Conservation (phyloP, 805 yeast genomes). For the Lachancea sp. region DNA sequence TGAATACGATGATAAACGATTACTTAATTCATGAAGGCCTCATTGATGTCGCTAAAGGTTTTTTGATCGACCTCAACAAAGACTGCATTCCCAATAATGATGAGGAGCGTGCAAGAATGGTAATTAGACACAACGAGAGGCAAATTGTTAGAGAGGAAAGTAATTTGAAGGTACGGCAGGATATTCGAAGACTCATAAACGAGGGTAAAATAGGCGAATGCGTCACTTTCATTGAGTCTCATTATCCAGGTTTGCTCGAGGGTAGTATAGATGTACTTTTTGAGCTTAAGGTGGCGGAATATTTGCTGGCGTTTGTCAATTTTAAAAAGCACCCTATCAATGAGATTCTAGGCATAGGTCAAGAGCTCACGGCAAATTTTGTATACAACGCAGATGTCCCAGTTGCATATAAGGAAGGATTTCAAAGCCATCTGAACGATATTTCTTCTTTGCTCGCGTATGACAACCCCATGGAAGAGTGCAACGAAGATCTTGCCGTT, state of each 20-base stretch:
- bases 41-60: slow-evolving; percentile 46
- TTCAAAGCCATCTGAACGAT: slow-evolving; percentile 37
- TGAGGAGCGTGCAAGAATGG: slow-evolving; percentile 17
- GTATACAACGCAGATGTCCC: slow-evolving; percentile 16
- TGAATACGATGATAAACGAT: slow-evolving; percentile 30
- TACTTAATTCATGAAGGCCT: slow-evolving; percentile 58
- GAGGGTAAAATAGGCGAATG: slow-evolving; percentile 43
- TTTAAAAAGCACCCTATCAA: slow-evolving; percentile 14
- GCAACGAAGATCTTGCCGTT: slow-evolving; percentile 23
- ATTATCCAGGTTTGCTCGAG: slow-evolving; percentile 24
- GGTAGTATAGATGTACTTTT: slow-evolving; percentile 22
- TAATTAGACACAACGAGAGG: slow-evolving; percentile 27
- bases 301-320: slow-evolving; percentile 17
- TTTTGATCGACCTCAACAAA: slow-evolving; percentile 39
- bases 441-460: slow-evolving; percentile 49
- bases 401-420: slow-evolving; percentile 25
- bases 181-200: slow-evolving; percentile 38
- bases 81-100: slow-evolving; percentile 22
- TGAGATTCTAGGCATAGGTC: slow-evolving; percentile 20
- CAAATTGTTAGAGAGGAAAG: slow-evolving; percentile 32
- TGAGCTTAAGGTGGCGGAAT: slow-evolving; percentile 27
- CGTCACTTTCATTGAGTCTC: slow-evolving; percentile 32
- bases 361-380: slow-evolving; percentile 22
- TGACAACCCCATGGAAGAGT: slow-evolving; percentile 41
- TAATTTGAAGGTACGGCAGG: slow-evolving; percentile 39